Evolutionary conservation across 140 eudicot species (phyloP).

Genomic region (Senecio squalidus): DNA sequence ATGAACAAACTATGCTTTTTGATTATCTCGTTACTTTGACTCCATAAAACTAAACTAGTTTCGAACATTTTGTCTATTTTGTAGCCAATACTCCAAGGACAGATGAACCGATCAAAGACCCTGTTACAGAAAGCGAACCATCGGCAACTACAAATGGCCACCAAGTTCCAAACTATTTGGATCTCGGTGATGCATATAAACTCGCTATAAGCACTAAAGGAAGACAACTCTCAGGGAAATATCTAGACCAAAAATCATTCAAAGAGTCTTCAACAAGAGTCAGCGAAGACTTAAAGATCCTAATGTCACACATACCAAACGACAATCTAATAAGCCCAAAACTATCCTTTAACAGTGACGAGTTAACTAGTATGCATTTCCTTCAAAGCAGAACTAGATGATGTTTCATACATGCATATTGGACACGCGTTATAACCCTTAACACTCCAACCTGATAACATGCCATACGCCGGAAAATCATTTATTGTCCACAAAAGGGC

Average conservation of each 20-base stretch:
- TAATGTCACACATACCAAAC: slow-evolving; percentile 66
- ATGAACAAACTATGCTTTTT: too few species aligned
- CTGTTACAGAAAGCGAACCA: slow-evolving; percentile 19
- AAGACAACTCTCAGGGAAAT: slow-evolving; percentile 75
- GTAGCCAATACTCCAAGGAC: slow-evolving; percentile 27
- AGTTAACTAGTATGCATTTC: slow-evolving; percentile 45
- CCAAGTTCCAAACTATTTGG: slow-evolving; percentile 44
- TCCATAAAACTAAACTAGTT: background rate
- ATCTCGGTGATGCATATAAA: slow-evolving; percentile 95
- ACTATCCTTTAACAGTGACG: slow-evolving; percentile 57
- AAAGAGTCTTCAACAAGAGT: slow-evolving; percentile 51
- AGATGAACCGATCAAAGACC: slow-evolving; percentile 19
- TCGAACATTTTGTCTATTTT: slow-evolving; percentile 2
- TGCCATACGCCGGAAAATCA: too few species aligned
- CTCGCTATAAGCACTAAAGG: slow-evolving; percentile 68
- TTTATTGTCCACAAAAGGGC: too few species aligned
- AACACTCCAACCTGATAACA: too few species aligned
- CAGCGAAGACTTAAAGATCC: slow-evolving; percentile 62
- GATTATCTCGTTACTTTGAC: too few species aligned
- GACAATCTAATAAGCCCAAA: slow-evolving; percentile 62
- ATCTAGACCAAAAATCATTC: slow-evolving; percentile 61
- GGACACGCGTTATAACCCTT: too few species aligned
- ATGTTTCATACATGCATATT: too few species aligned
- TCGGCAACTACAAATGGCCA: slow-evolving; percentile 30
- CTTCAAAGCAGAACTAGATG: slow-evolving; percentile 61